Evolutionary conservation across 371 early-diverging fungal genomes (phyloP), one percentile per base, ranked within the genome.

Genomic region (Apophysomyces ossiformis): DNA sequence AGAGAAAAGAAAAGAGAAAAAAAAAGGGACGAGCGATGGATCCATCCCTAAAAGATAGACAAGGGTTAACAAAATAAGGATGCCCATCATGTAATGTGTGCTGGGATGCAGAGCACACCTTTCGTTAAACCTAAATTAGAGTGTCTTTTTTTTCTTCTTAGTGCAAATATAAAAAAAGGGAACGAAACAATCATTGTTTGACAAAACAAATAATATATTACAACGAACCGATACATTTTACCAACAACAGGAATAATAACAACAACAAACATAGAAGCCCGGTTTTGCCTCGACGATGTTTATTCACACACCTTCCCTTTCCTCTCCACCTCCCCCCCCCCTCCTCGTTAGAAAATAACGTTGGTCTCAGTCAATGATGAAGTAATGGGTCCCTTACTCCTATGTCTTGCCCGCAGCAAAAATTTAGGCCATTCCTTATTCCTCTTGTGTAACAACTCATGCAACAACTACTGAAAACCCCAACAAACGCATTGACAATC

Each of bases 21-120:
- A 21, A 50, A 50, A 21, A 50, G 21, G 21, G 11, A 21, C n/a
- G 21, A 50, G 54, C 11, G 35, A 21, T 50, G 21, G 18, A 50
- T 9, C 21, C 21, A 21, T 50, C 54, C 54, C 54, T 50, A 50
- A 50, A 50, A 50, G 54, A 50, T 50, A 50, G 54, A 50, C 54
- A 50, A 50, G 54, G 54, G 54, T 50, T 50, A 50, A 7, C 26
- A 50, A 21, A 21, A 50, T 50, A 50, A 50, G 47, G 47, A 47
- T 47, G 18, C 21, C 8, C 54, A 8, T 50, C 54, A n/a, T 50
- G 54, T 21, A 50, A 50, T 50, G 54, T 50, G 54, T 21, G 54
- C 54, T 50, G 54, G 54, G 54, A 50, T 50, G 54, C 54, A 50
- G 54, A 26, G 21, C 54, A 50, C 21, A 50, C 16, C 54, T 50